Evolutionary conservation across 106 monocot species (phyloP).

Genomic region (Acorus gramineus): DNA sequence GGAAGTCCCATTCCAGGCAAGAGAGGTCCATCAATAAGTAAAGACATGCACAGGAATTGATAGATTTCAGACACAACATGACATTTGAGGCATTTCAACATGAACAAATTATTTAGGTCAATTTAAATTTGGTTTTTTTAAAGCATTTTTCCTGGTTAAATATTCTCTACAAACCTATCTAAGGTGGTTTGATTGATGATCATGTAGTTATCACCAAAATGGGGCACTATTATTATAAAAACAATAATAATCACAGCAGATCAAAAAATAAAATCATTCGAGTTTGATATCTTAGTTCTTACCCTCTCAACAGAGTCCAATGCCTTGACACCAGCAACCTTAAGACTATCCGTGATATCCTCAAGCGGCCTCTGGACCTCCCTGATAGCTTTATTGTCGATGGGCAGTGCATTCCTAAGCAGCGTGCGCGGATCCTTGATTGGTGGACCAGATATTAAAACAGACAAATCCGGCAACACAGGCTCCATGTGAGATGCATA

Average conservation of each 20-base stretch:
- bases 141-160: too few species aligned
- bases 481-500: slow-evolving; percentile 40
- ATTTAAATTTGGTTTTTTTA: too few species aligned
- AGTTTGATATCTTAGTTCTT: slow-evolving; percentile 2
- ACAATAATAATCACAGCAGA: too few species aligned
- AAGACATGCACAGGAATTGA: too few species aligned
- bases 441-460: slow-evolving; percentile 94
- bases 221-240: too few species aligned
- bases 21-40: too few species aligned
- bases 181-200: too few species aligned
- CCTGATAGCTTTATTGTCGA: slow-evolving; percentile 79
- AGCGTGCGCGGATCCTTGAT: slow-evolving; percentile 91
- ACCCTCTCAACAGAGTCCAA: slow-evolving; percentile 42
- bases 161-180: too few species aligned
- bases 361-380: slow-evolving; percentile 87
- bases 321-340: slow-evolving; percentile 35
- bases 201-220: too few species aligned
- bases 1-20: too few species aligned
- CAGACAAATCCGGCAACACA: slow-evolving; percentile 68
- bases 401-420: slow-evolving; percentile 83
- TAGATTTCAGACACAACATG: not conserved
- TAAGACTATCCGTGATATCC: slow-evolving; percentile 39
- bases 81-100: not conserved
- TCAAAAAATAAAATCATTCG: too few species aligned
- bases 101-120: not conserved